Evolutionary conservation across 805 yeast species (phyloP), one percentile per base, ranked within the genome.

Genomic region (Saccharomycopsis sp.): DNA sequence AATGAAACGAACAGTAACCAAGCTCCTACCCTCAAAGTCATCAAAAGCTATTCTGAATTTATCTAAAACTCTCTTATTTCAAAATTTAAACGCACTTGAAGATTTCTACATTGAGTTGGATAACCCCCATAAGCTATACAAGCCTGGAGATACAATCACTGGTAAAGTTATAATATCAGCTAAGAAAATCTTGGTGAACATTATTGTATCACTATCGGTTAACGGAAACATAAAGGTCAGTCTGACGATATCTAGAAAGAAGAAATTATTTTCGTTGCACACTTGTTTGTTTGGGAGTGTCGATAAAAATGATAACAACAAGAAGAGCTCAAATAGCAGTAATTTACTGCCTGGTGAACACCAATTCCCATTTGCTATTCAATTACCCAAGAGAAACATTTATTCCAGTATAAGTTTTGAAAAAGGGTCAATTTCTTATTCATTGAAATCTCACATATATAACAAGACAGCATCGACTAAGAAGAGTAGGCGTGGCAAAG

Each of bases 271-370:
- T 34, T 42, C 47, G 0, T 40, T 38, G 2, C 19, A 39, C 20
- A 41, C 38, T 2, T 27, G 14, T 13, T 26, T 50, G 4, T 50
- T 43, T 24, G 53, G 53, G 2, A 29, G 11, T 11, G 23, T 24
- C n/a, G 34, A 37, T 17, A 13, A 23, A 22, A 14, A 23, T 22
- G 29, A 14, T 19, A 16, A 43, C 26, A 23, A 19, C 22, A 36
- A 23, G 20, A 22, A 31, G 14, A 39, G 21, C 42, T 7, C 11
- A 7, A 16, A 16, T 31, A 19, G 21, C 26, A 27, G 26, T 9
- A 85, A 85, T 0, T 59, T 84, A n/a, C 73, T 77, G 16, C 77
- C 78, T 55, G 96, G 96, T 34, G 90, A 85, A 57, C 96, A 88
- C 61, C 65, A 85, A 28, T 88, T 89, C 58, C 95, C 95, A 17